phyloP scores from a whole-genome alignment of 345 rosid species.

The Melaleuca quinquenervia region DNA sequence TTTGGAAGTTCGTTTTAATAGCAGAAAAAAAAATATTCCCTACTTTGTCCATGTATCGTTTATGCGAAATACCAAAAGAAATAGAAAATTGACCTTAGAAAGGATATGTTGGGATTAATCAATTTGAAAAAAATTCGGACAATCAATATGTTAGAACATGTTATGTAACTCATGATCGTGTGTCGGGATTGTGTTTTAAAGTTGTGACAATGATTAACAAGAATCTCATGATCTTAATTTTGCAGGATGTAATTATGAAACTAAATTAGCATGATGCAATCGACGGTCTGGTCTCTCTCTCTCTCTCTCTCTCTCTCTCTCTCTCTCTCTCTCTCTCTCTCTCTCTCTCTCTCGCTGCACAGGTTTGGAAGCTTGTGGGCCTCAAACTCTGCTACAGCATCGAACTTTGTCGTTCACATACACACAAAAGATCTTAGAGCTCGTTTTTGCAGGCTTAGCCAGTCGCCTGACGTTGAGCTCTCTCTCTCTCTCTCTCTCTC shows the following conservation, averaged over 20 bases:
- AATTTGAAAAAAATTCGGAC: neutral
- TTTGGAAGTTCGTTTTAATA: no score
- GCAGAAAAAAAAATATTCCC: no score
- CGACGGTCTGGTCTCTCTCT: neutral
- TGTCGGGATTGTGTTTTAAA: neutral
- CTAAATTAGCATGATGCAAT: neutral
- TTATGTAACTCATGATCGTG: neutral
- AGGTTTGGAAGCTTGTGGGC: neutral
- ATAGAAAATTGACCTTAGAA: no score
- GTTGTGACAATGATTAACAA: neutral
- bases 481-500: neutral
- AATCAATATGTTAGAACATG: neutral
- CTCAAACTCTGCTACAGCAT: neutral
- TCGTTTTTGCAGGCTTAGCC: neutral
- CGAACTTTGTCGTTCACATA: neutral
- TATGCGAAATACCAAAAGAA: no score
- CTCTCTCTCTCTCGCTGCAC: neutral
- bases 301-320: neutral
- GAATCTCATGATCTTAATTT: neutral
- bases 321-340: neutral
- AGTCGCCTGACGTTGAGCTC: neutral
- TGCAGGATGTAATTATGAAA: neutral
- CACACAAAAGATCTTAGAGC: neutral
- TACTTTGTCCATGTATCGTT: no score
- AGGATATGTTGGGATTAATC: neutral